phyloP scores from a whole-genome alignment of 805 yeast genomes.

The Torulaspora maleeae region DNA sequence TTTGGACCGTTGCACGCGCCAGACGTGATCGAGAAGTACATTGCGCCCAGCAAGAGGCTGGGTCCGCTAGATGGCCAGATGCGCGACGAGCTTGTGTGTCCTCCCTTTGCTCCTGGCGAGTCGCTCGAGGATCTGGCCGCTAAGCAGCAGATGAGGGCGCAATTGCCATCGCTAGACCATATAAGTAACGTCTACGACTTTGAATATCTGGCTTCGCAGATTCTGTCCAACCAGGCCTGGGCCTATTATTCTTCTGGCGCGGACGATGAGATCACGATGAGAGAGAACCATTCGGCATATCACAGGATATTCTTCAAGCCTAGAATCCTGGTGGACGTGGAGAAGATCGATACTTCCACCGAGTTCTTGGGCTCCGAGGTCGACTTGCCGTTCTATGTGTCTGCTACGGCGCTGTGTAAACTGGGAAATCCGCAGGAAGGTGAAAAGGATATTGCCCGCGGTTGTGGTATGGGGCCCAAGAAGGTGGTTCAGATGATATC shows the following conservation, averaged over 20 bases:
- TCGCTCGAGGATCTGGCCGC: constrained; percentile 29
- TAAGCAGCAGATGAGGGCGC: constrained; percentile 33
- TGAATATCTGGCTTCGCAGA: constrained; percentile 77
- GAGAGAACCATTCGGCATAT: constrained; percentile 88
- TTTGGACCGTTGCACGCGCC: constrained; percentile 89
- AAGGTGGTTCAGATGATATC: constrained; percentile 80
- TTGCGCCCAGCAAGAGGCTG: constrained; percentile 55
- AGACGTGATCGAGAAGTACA: constrained; percentile 67
- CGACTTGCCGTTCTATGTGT: constrained; percentile 76
- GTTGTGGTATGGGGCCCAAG: constrained; percentile 65
- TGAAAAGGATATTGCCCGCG: constrained; percentile 77
- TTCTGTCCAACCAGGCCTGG: constrained; percentile 79
- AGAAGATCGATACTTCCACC: constrained; percentile 63
- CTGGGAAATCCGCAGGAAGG: constrained; percentile 87
- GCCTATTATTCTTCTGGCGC: constrained; percentile 89
- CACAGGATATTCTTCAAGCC: constrained; percentile 89
- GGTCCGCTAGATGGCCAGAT: constrained; percentile 47
- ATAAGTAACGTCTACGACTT: constrained; percentile 80
- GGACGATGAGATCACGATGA: constrained; percentile 84
- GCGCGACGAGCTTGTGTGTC: constrained; percentile 29
- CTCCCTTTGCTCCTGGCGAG: constrained; percentile 35
- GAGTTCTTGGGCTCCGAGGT: constrained; percentile 68
- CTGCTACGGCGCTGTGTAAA: constrained; percentile 90
- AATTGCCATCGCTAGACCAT: constrained; percentile 64
- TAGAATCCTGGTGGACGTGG: constrained; percentile 72